A percentile compares a stretch with the other conserved stretches of the same genome.
Evolutionary conservation across 169 alveolate species (phyloP).

Genomic region (Plasmodium fragile): DNA sequence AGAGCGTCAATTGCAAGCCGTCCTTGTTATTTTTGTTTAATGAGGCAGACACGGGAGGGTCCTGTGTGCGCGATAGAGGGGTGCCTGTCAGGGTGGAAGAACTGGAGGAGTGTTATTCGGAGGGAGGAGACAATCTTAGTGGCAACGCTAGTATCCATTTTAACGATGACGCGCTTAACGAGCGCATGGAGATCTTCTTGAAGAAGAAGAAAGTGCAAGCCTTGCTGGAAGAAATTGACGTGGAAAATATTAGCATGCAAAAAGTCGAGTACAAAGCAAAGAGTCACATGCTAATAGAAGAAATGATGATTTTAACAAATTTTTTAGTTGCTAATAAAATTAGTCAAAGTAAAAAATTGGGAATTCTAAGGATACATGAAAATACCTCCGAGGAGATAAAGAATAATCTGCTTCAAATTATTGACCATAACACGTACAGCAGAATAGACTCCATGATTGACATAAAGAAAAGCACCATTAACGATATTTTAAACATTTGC

Average conservation of each 20-base stretch:
- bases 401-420: conserved; percentile 55
- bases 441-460: conserved; percentile 25
- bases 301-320: conserved; percentile 87
- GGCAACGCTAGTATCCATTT: background rate
- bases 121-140: background rate
- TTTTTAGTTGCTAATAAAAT: conserved; percentile 84
- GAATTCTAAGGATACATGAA: conserved; percentile 82
- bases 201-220: background rate
- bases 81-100: conserved; percentile 24
- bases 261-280: conserved; percentile 67
- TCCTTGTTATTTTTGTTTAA: conserved; percentile 28
- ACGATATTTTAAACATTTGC: conserved; percentile 65
- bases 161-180: background rate
- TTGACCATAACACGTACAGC: conserved; percentile 61
- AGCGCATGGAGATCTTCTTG: conserved; percentile 1
- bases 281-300: conserved; percentile 88
- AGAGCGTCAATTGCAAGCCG: conserved; percentile 16
- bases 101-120: background rate
- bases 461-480: conserved; percentile 16
- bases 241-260: conserved; percentile 31
- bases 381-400: conserved; percentile 82
- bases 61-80: background rate
- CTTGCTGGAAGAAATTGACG: conserved; percentile 56
- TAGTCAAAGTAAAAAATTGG: conserved; percentile 68
- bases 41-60: background rate